phyloP scores from a whole-genome alignment of 306 rosid species.

The Cicer chorassanicum region DNA sequence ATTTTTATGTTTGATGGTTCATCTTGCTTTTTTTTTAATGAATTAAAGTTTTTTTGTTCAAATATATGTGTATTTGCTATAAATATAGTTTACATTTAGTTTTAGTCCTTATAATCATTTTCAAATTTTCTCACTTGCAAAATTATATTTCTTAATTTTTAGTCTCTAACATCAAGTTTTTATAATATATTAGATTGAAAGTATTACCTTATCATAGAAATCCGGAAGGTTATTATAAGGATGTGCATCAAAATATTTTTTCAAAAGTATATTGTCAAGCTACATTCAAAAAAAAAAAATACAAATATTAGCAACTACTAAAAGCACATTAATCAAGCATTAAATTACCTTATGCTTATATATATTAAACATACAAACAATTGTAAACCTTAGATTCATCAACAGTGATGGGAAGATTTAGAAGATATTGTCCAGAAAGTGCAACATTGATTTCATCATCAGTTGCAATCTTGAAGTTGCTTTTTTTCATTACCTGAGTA shows the following conservation, averaged over 20 bases:
- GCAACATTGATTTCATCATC: conserved; percentile 82
- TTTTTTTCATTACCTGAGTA: conserved; percentile 77
- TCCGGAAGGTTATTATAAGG: conserved; percentile 66
- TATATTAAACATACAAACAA: not conserved
- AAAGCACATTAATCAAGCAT: conserved; percentile 35
- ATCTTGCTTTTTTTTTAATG: too few species aligned
- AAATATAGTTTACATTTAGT: too few species aligned
- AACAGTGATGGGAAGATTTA: conserved; percentile 88
- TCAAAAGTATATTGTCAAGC: conserved; percentile 82
- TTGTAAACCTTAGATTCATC: conserved; percentile 78
- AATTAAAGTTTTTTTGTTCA: too few species aligned
- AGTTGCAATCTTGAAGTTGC: conserved; percentile 84
- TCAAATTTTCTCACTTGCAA: too few species aligned
- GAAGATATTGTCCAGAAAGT: conserved; percentile 86
- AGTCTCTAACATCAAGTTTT: too few species aligned
- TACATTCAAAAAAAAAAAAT: conserved; percentile 47
- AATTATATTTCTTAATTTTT: too few species aligned
- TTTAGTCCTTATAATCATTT: too few species aligned
- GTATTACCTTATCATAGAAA: conserved; percentile 80
- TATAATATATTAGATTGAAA: conserved; percentile 16
- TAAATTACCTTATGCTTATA: not conserved
- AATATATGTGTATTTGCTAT: too few species aligned
- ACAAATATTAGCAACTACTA: conserved; percentile 34
- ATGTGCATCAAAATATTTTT: conserved; percentile 67
- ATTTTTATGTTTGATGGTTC: not conserved